Conservation (phyloP, 805 yeast genomes). For the Metschnikowia baotianmanensis region DNA sequence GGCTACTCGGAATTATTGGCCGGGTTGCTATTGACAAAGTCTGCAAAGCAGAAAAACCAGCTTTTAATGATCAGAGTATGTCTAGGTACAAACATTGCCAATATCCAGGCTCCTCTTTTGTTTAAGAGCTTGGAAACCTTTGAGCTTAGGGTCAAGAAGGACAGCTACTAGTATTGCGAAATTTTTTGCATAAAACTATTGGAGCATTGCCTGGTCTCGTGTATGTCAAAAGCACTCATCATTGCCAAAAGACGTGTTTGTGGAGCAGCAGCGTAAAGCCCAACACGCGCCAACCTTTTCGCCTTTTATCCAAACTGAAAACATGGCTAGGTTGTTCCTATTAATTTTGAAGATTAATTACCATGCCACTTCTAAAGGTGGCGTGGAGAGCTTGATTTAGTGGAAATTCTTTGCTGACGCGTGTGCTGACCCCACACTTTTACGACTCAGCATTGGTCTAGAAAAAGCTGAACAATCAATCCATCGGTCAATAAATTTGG, state of each 20-base stretch:
- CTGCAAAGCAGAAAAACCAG: slow-evolving; percentile 40
- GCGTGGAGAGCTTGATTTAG: slow-evolving; percentile 86
- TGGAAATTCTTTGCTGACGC: slow-evolving; percentile 78
- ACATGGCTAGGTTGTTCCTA: slow-evolving; percentile 63
- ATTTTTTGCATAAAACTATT: slow-evolving; percentile 51
- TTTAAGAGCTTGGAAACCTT: slow-evolving; percentile 79
- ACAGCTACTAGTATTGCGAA: slow-evolving; percentile 62
- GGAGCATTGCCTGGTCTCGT: slow-evolving; percentile 47
- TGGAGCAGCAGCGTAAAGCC: slow-evolving; percentile 61
- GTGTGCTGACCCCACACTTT: slow-evolving; percentile 50
- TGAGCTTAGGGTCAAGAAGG: slow-evolving; percentile 61
- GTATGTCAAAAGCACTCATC: slow-evolving; percentile 69
- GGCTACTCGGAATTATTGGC: slow-evolving; percentile 94
- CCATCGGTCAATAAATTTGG: slow-evolving; percentile 14
- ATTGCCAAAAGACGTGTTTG: slow-evolving; percentile 67
- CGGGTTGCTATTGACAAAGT: slow-evolving; percentile 73
- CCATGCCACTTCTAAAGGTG: slow-evolving; percentile 93
- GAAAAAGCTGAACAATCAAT: slow-evolving; percentile 78
- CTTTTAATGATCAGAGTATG: slow-evolving; percentile 62
- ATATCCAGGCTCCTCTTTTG: slow-evolving; percentile 71
- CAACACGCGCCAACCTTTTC: slow-evolving; percentile 75
- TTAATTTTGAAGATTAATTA: slow-evolving; percentile 65
- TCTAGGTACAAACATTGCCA: slow-evolving; percentile 78
- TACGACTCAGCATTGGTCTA: slow-evolving; percentile 78
- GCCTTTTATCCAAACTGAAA: slow-evolving; percentile 48